phyloP scores from a whole-genome alignment of 441 rosid species.

The Francoa sonchifolia region DNA sequence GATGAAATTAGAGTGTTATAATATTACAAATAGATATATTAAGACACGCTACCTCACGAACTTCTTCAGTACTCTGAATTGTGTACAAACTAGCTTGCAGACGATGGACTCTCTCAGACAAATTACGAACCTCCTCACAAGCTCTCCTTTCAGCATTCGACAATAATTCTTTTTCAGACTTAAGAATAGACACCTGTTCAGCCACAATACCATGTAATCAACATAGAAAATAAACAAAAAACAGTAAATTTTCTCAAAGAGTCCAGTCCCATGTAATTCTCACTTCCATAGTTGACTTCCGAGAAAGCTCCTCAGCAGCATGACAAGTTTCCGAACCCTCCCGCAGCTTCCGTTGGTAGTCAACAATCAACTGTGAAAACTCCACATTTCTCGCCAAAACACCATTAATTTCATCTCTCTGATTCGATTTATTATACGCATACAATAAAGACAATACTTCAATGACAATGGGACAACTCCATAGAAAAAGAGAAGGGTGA shows the following conservation, averaged over 20 bases:
- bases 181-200: constrained; percentile 56
- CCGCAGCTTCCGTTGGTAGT: constrained; percentile 71
- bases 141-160: constrained; percentile 91
- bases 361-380: constrained; percentile 68
- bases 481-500: background rate
- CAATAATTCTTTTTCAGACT: constrained; percentile 69
- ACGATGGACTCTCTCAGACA: constrained; percentile 75
- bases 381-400: constrained; percentile 80
- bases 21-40: background rate
- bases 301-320: constrained; percentile 66
- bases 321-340: constrained; percentile 64
- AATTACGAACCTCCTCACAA: constrained; percentile 69
- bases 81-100: constrained; percentile 88
- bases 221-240: background rate
- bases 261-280: constrained; percentile 3
- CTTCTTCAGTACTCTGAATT: constrained; percentile 76
- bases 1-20: background rate
- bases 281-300: constrained; percentile 88
- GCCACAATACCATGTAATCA: constrained; percentile 3
- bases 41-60: constrained; percentile 56
- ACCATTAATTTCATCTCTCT: constrained; percentile 64
- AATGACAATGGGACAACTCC: background rate
- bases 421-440: constrained; percentile 6
- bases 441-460: background rate
- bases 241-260: background rate